A percentile compares a stretch with the other conserved stretches of the same genome.
These are phyloP conservation scores for Quambalaria eucalypti DNA, from an alignment of 1,284 basidiomycete genomes.

Conservation along the genomic window DNA sequence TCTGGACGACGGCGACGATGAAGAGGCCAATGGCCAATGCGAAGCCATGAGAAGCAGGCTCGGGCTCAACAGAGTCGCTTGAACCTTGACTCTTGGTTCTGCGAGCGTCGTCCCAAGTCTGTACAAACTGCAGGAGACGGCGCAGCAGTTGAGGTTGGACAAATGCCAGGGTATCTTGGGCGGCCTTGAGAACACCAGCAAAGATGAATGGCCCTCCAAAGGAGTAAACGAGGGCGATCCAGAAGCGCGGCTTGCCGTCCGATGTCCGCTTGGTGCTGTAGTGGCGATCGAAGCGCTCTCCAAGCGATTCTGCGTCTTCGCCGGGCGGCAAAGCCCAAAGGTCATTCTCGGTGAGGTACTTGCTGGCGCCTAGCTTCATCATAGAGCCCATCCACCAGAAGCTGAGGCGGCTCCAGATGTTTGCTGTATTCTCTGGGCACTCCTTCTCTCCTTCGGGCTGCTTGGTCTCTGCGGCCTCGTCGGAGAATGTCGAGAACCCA, in stretches of 20 bases:
- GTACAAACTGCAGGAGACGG: conserved; percentile 65
- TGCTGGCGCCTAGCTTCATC: conserved; percentile 51
- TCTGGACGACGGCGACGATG: conserved; percentile 64
- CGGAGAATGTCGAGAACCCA: neutral
- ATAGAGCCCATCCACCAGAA: conserved; percentile 73
- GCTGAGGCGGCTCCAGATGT: conserved; percentile 61
- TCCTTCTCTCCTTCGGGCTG: conserved; percentile 49
- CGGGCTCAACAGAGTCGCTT: neutral
- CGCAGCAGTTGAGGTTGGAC: conserved; percentile 80
- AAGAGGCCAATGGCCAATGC: conserved; percentile 54
- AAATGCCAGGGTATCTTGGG: conserved; percentile 74
- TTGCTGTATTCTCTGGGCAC: conserved; percentile 68
- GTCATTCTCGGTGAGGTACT: conserved; percentile 47
- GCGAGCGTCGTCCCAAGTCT: conserved; percentile 20
- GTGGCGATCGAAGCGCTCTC: conserved; percentile 54
- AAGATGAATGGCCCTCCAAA: conserved; percentile 70
- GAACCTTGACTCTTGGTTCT: conserved; percentile 2
- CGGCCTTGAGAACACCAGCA: conserved; percentile 59
- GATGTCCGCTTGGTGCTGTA: conserved; percentile 11
- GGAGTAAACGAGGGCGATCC: conserved; percentile 14
- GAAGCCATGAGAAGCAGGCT: conserved; percentile 46
- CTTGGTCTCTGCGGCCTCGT: conserved; percentile 4
- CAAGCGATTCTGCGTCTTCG: conserved; percentile 68
- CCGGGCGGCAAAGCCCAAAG: conserved; percentile 48
- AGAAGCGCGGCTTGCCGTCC: conserved; percentile 15